Conservation (phyloP, 352 stramenopile genomes). For the Phytophthora palmivora region DNA sequence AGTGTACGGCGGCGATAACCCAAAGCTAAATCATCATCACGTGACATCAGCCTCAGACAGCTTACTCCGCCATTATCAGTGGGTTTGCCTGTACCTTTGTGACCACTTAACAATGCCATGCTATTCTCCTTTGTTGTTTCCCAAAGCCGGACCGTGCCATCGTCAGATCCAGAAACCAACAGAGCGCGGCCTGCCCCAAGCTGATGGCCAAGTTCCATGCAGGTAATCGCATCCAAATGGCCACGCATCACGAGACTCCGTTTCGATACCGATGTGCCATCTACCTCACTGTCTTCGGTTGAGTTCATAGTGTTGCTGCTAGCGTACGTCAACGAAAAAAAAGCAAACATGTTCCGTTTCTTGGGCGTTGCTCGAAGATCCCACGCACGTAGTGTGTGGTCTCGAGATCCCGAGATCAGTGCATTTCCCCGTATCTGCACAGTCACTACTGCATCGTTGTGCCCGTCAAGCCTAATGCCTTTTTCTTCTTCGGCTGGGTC, state of each 20-base stretch:
- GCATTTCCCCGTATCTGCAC: slow-evolving; percentile 68
- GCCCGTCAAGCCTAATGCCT: slow-evolving; percentile 56
- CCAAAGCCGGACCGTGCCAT: slow-evolving; percentile 79
- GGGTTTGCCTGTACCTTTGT: slow-evolving; percentile 31
- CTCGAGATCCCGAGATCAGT: slow-evolving; percentile 75
- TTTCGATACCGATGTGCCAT: slow-evolving; percentile 64
- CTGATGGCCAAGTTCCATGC: slow-evolving; percentile 78
- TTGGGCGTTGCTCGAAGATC: slow-evolving; percentile 67
- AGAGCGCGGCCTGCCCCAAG: slow-evolving; percentile 62
- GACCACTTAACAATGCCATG: slow-evolving; percentile 57
- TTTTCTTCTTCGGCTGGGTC: slow-evolving; percentile 39
- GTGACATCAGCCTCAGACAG: slow-evolving; percentile 68
- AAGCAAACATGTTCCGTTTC: slow-evolving; percentile 68
- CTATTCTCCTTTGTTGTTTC: slow-evolving; percentile 71
- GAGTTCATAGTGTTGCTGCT: slow-evolving; percentile 17
- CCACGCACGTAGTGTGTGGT: slow-evolving; percentile 79
- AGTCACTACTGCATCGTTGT: slow-evolving; percentile 58
- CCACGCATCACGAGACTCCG: slow-evolving; percentile 70
- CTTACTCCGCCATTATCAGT: slow-evolving; percentile 45
- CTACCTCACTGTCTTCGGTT: slow-evolving; percentile 47
- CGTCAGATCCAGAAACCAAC: slow-evolving; percentile 71
- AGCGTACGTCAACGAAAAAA: slow-evolving; percentile 51
- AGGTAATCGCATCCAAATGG: slow-evolving; percentile 67
- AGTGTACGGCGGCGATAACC: slow-evolving; percentile 60
- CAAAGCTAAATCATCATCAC: slow-evolving; percentile 67